Conservation (phyloP, 2,329 filamentous ascomycete species). For the Colletotrichum eleusines region DNA sequence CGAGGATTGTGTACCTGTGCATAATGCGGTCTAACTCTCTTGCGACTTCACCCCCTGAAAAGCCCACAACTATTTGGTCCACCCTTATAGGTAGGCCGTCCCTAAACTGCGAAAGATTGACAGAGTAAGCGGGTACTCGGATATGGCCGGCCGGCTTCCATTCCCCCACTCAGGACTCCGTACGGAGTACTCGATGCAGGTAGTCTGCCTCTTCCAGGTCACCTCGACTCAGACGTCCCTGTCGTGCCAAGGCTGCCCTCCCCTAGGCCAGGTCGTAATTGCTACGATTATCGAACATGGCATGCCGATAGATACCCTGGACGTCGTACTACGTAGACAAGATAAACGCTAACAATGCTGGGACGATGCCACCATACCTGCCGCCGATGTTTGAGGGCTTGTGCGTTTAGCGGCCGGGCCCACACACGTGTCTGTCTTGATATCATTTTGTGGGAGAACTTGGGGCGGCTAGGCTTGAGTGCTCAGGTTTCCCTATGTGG, state of each 20-base stretch:
- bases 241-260: too few species aligned
- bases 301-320: not conserved
- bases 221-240: too few species aligned
- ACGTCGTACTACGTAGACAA: not conserved
- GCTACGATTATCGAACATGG: slow-evolving; percentile 18
- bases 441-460: not conserved
- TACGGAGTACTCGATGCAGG: too few species aligned
- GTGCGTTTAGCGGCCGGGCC: not conserved
- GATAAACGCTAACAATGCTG: slow-evolving; percentile 13
- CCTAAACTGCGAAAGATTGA: slow-evolving; percentile 20
- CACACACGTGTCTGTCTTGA: slow-evolving; percentile 18
- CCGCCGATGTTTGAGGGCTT: not conserved
- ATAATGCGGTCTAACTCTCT: not conserved
- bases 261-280: slow-evolving; percentile 15
- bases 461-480: not conserved
- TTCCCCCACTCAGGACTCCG: not conserved
- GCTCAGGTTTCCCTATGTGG: not conserved
- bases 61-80: slow-evolving; percentile 11
- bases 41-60: slow-evolving; percentile 1
- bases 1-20: not conserved
- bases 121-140: slow-evolving; percentile 9
- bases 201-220: slow-evolving; percentile 10
- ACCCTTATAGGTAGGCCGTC: slow-evolving; percentile 1
- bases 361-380: slow-evolving; percentile 7
- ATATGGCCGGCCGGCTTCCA: slow-evolving; percentile 4